Base-by-base conservation (phyloP, 306 rosid genomes). In the Quercus parvula region DNA sequence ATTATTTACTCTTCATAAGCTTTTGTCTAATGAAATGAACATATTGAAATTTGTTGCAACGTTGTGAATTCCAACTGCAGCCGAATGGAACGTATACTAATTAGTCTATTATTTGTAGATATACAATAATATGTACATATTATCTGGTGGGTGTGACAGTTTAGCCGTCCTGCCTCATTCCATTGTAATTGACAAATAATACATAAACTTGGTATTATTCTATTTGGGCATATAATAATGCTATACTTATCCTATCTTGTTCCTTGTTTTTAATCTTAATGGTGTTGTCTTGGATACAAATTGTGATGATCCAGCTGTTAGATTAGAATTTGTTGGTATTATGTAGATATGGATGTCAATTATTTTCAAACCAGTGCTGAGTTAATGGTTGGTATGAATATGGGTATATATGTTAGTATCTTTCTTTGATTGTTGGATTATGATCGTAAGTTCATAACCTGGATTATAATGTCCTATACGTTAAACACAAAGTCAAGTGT, bases 141-240 rank as follows among this genome's bases (percentile, higher is more conserved):
- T 61, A 41, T 76, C 62, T 18, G 66, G 75, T 77, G 74, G 46
- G 71, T 78, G 49, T 6, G 59, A 82, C 49, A 67, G 73, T 49
- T 80, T 24, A 77, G 87, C 87, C 82, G 84, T 75, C 83, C 81
- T 62, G 66, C 58, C 85, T 75, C 35, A 9, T 69, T 79, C 10
- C 62, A 84, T 79, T 75, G 70, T 15, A 73, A 20, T 76, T 56
- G 74, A 81, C 82, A 66, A 64, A 77, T 58, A 63, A 19, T 38
- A 77, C 63, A 62, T 22, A 28, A 24, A 81, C 73, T 28, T 81
- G 64, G 63, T 25, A 25, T 74, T 81, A 67, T n/a, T 33, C 1
- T 18, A 5, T 38, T 6, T 20, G 28, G 4, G 25, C 62, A n/a
- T 8, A 13, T 35, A 24, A 25, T 77, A 13, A 49, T 49, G 15